Conservation (phyloP, 345 rosid genomes). For the Brassica nigra region DNA sequence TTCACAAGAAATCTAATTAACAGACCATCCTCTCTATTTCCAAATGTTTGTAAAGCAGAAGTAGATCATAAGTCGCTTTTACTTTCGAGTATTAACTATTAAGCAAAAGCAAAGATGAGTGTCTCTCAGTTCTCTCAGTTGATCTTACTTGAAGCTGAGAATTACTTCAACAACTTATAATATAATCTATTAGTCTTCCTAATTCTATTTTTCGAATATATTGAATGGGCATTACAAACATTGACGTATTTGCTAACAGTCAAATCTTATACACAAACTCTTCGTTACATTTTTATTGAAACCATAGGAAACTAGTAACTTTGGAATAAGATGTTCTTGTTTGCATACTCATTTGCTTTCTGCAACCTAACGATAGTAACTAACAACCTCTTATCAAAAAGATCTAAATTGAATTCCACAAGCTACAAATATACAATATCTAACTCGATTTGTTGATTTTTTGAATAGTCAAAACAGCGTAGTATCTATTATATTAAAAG, state of each 20-base stretch:
- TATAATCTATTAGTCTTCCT: slow-evolving; percentile 1
- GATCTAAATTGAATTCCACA: background rate
- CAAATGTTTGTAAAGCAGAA: background rate
- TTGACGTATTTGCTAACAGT: background rate
- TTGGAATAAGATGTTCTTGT: background rate
- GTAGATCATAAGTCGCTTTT: background rate
- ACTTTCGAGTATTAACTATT: background rate
- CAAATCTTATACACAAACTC: background rate
- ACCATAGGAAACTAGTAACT: background rate
- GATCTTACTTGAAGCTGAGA: slow-evolving; percentile 11
- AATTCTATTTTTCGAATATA: background rate
- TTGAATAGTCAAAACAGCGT: background rate
- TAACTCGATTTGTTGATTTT: background rate
- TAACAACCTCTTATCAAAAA: background rate
- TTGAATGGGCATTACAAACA: background rate
- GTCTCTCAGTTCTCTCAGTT: background rate
- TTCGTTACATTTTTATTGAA: background rate
- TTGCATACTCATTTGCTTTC: background rate
- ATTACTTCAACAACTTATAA: background rate
- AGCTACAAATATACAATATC: background rate
- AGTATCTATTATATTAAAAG: too few species aligned
- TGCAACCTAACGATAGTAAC: background rate
- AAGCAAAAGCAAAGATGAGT: background rate
- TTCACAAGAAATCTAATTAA: background rate
- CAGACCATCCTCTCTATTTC: background rate